These are phyloP conservation scores for Thymus mandschuricus DNA, from an alignment of 257 asterid species.

Conservation along the genomic window DNA sequence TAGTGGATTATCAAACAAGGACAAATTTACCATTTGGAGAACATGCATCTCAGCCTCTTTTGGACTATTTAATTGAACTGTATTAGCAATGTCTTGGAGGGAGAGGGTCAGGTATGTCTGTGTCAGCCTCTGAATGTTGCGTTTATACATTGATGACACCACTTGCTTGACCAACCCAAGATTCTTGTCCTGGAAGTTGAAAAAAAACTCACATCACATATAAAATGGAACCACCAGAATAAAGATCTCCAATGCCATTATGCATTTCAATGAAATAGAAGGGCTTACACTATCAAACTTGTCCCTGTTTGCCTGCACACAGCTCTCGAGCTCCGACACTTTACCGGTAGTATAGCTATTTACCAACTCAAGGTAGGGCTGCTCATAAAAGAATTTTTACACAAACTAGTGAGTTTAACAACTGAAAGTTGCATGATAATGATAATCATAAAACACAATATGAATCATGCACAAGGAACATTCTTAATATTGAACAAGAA, in stretches of 20 bases:
- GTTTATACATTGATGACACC: constrained; percentile 89
- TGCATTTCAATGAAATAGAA: constrained; percentile 2
- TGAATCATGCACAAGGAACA: neutral
- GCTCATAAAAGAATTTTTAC: constrained; percentile 28
- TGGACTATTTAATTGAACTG: constrained; percentile 71
- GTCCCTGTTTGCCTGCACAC: constrained; percentile 66
- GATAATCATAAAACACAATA: neutral
- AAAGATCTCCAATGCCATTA: constrained; percentile 16
- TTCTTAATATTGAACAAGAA: neutral
- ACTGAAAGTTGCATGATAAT: neutral
- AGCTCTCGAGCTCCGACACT: constrained; percentile 70
- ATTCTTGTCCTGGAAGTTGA: constrained; percentile 74
- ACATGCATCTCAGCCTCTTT: constrained; percentile 99
- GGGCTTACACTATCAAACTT: constrained; percentile 80
- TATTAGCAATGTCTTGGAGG: constrained; percentile 90
- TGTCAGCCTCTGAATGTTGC: constrained; percentile 94
- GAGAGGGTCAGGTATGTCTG: constrained; percentile 96
- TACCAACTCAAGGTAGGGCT: constrained; percentile 89
- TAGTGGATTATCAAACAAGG: constrained; percentile 6
- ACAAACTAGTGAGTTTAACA: constrained; percentile 1
- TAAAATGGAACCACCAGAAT: constrained; percentile 1
- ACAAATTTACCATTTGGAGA: constrained; percentile 81
- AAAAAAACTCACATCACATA: constrained; percentile 11
- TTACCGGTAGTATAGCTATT: constrained; percentile 70
- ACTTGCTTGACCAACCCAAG: constrained; percentile 97